Evolutionary conservation across 768 basidiomycete species (phyloP), one percentile per base, ranked within the genome.

Genomic region (Chiua virens): DNA sequence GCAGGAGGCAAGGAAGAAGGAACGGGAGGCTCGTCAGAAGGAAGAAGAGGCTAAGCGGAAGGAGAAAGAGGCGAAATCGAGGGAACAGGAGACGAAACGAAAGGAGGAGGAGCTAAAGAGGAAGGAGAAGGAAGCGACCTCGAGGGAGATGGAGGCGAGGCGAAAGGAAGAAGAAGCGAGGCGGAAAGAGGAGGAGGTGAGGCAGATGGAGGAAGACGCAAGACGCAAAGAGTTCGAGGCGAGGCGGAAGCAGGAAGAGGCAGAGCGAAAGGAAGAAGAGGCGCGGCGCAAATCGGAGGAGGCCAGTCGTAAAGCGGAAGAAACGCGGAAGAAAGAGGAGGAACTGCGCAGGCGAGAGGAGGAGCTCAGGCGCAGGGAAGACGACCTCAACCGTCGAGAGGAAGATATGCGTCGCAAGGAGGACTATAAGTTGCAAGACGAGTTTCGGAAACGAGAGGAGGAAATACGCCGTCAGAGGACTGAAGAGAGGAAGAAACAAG

Each of bases 401-500:
- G 58, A 64, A 42, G 69, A 71, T 15, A 60, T 63, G 53, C 58
- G 66, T 38, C 69, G 64, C 36, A 59, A 58, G 53, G 63, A 63
- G 27, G 65, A 59, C 17, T 68, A 58, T 45, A 64, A 56, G 23
- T 22, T 52, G 54, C 56, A 70, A 52, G 63, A 61, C 0, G 64
- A 64, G 11, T 64, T 67, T 47, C 62, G 59, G 42, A 71, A 52
- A 55, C 67, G 63, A 36, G 68, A 66, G 49, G 66, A 65, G 43
- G 64, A 68, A 13, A 71, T 61, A 22, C 64, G 65, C 22, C 60
- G 63, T 32, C 65, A 61, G 38, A 56, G 64, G 54, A 23, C 67
- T 55, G 59, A 71, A 27, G 71, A 69, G 20, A 70, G 57, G 50
- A 68, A 60, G 57, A 61, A 54, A 36, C 56, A 61, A 44, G 63